Evolutionary conservation across 2,329 filamentous ascomycete genomes (phyloP).

Genomic region (Ophiosphaerella korrae): DNA sequence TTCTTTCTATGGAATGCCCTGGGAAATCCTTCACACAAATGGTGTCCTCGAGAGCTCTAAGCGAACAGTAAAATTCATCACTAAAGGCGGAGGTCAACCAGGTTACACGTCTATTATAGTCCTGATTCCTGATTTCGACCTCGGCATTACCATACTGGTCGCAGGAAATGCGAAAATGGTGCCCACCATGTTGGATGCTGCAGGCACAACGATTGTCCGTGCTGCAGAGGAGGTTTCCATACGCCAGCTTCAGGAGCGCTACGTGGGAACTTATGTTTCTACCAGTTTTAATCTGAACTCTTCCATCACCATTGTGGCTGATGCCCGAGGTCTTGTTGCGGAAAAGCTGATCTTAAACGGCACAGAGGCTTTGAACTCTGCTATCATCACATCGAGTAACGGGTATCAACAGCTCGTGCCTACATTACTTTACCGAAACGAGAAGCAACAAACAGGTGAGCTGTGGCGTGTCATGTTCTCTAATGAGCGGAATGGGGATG

Average conservation of each 20-base stretch:
- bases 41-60: constrained; percentile 43
- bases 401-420: constrained; percentile 32
- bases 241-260: constrained; percentile 29
- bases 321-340: constrained; percentile 36
- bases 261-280: constrained; percentile 34
- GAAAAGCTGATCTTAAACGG: constrained; percentile 37
- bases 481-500: constrained; percentile 14
- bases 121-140: constrained; percentile 51
- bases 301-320: constrained; percentile 29
- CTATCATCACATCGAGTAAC: constrained; percentile 1
- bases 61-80: constrained; percentile 51
- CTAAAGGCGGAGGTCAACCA: constrained; percentile 52
- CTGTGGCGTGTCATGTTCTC: constrained; percentile 38
- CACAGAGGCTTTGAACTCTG: constrained; percentile 26
- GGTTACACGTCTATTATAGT: constrained; percentile 50
- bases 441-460: constrained; percentile 37
- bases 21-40: constrained; percentile 54
- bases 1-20: constrained; percentile 55
- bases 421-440: constrained; percentile 34
- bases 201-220: constrained; percentile 36
- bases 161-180: constrained; percentile 33
- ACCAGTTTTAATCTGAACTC: constrained; percentile 29
- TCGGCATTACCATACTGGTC: constrained; percentile 51
- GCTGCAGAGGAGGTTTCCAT: constrained; percentile 43
- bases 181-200: constrained; percentile 30